Evolutionary conservation across 192 early-diverging fungal genomes (phyloP), one percentile per base, ranked within the genome.

Genomic region (Geranomyces variabilis): DNA sequence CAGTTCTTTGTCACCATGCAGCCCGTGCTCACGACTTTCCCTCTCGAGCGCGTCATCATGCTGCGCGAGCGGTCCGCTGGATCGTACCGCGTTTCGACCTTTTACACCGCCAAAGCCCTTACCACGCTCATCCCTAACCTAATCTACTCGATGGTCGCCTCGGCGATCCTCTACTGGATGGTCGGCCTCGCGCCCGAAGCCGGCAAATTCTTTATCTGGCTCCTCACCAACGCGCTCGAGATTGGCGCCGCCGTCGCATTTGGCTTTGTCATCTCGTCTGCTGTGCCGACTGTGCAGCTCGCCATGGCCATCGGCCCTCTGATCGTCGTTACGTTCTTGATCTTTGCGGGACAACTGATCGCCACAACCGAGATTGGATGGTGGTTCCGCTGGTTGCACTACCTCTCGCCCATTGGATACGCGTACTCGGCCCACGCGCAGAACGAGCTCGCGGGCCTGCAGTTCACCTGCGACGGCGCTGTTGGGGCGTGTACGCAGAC

Each of bases 51-150:
- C 19, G 72, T 73, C 58, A 86, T 87, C 57, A 80, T 90, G 78
- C 51, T 80, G 15, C 84, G 89, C 1, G 91, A 92, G 80, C 81
- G 90, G 5, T 82, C 87, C 13, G 79, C 84, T 28, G 87, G 89
- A 0, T 83, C 86, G 36, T 92, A 88, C 85, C 80, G 89, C 19
- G 77, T 86, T 41, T 83, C 85, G 0, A 79, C 88, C 15, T 89
- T 84, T 70, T 91, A 80, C 67, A 33, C 90, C 29, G 84, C 88
- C 29, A 90, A 90, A 73, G 70, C 29, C 53, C 70, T 48, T 1
- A 36, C 21, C 1, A 45, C 43, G 15, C 41, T 45, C n/a, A 3
- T 45, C 2, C 69, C 69, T 1, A 14, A 29, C 33, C 14, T 70
- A 0, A 12, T 59, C 19, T 70, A 22, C 58, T 62, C 36, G 34